Base-by-base conservation (phyloP, 2,329 filamentous ascomycete genomes). In the Hymenoscyphus salicellus region DNA sequence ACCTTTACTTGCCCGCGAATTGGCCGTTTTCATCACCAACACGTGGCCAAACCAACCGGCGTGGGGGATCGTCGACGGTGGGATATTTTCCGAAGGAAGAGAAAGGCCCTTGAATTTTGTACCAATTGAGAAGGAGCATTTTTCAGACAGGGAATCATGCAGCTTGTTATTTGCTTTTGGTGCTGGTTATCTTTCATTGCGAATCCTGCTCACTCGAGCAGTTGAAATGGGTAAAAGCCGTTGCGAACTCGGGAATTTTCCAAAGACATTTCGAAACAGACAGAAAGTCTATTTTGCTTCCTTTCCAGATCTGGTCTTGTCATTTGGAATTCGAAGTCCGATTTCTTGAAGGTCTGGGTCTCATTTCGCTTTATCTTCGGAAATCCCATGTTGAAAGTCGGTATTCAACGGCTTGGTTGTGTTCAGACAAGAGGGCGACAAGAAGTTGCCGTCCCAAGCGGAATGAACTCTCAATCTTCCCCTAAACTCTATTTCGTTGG, bases 71-170 rank as follows among this genome's bases (percentile, higher is more conserved):
- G 11, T 52, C 20, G 23, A 52, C 46, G 23, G 20, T 26, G 46
- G 20, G n/a, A 52, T 52, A 52, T 52, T 52, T 52, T 14, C 46
- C 46, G 46, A 52, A 52, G 46, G 46, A 52, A 23, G 20, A 52
- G 20, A 52, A 26, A 23, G 11, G n/a, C 20, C 20, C 46, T 52
- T 20, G 23, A 26, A 52, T 10, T 14, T 14, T 23, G 20, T 26
- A 26, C 20, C 7, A 52, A 14, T 26, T 2, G 20, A 52, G 46
- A 23, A 52, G 46, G 23, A 26, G 10, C 23, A 5, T 52, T 26
- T 5, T 20, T 52, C 5, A 2, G 14, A 38, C 14, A 38, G 36
- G 36, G 41, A 20, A 10, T 23, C 17, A 46, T 46, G n/a, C 46
- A 52, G 46, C 20, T 26, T 5, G 20, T 52, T 7, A 23, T 26